These are phyloP conservation scores for Microbotryum scabiosae DNA, from an alignment of 1,284 basidiomycete species.

Conservation along the genomic window DNA sequence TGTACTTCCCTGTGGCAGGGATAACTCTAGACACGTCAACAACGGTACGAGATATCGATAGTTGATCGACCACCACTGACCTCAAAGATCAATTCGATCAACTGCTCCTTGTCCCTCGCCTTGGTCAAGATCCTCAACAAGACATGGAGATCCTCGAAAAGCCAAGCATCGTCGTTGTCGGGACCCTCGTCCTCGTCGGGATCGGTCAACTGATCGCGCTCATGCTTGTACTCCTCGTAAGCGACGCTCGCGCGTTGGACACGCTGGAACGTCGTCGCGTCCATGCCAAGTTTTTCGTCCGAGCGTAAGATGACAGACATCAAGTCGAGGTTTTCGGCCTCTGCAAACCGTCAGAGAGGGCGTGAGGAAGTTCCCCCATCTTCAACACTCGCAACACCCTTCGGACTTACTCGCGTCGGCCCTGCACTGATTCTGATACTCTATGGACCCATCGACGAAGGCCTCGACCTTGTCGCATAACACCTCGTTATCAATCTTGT, in stretches of 20 bases:
- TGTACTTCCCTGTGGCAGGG: slow-evolving; percentile 63
- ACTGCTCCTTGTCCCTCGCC: slow-evolving; percentile 79
- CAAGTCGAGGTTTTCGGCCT: slow-evolving; percentile 64
- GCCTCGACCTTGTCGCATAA: slow-evolving; percentile 79
- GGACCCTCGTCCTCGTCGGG: slow-evolving; percentile 84
- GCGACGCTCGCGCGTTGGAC: slow-evolving; percentile 67
- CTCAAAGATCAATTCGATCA: slow-evolving; percentile 92
- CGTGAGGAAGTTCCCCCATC: background rate
- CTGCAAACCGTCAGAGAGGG: slow-evolving; percentile 39
- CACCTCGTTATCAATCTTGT: slow-evolving; percentile 78
- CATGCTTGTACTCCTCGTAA: slow-evolving; percentile 60
- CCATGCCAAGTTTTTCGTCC: slow-evolving; percentile 62
- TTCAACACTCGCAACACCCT: background rate
- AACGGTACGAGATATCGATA: background rate
- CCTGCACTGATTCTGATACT: slow-evolving; percentile 75
- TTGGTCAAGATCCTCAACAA: slow-evolving; percentile 67
- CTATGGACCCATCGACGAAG: slow-evolving; percentile 76
- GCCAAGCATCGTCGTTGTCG: slow-evolving; percentile 84
- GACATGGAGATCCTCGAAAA: slow-evolving; percentile 80
- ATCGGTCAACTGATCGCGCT: slow-evolving; percentile 57
- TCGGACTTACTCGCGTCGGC: slow-evolving; percentile 58
- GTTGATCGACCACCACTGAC: slow-evolving; percentile 43
- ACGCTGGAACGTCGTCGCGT: slow-evolving; percentile 60
- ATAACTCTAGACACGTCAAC: background rate
- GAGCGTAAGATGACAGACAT: slow-evolving; percentile 76